Evolutionary conservation across 2,329 filamentous ascomycete genomes (phyloP).

Genomic region (Neofusicoccum kwambonambiense): DNA sequence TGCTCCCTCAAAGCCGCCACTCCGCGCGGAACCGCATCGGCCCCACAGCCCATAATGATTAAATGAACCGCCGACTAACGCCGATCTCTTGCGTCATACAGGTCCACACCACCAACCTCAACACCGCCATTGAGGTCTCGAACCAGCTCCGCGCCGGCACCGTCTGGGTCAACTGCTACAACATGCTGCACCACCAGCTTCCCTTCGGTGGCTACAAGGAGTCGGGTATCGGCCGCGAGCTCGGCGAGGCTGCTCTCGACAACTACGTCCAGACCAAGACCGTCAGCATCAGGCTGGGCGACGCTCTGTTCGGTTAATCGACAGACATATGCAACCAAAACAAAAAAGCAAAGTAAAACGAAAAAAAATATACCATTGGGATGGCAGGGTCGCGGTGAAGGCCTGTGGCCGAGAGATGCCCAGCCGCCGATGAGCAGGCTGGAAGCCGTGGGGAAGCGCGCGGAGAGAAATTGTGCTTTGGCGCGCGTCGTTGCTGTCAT

Average conservation of each 20-base stretch:
- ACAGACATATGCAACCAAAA: neutral
- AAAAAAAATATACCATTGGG: neutral
- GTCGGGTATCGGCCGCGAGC: slow-evolving; percentile 49
- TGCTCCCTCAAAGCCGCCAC: neutral
- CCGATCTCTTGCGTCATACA: slow-evolving; percentile 8
- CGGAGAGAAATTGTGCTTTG: neutral
- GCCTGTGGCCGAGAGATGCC: neutral
- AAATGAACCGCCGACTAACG: neutral
- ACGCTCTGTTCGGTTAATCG: slow-evolving; percentile 42
- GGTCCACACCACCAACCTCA: slow-evolving; percentile 73
- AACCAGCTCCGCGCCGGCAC: slow-evolving; percentile 69
- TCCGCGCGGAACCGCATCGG: neutral
- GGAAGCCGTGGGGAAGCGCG: no score
- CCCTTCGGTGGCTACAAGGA: slow-evolving; percentile 56
- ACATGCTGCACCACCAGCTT: slow-evolving; percentile 67
- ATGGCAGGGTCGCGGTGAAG: neutral
- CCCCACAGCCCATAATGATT: neutral
- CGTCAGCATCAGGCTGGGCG: slow-evolving; percentile 49
- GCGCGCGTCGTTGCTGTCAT: neutral
- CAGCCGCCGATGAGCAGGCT: neutral
- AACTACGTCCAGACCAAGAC: slow-evolving; percentile 47
- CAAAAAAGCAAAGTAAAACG: neutral
- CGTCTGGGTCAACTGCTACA: slow-evolving; percentile 69
- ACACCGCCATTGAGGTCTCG: slow-evolving; percentile 74
- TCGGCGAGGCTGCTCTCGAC: slow-evolving; percentile 50